phyloP scores from a whole-genome alignment of 2,329 filamentous ascomycete species.

The Pseudopyrenochaeta lycopersici region DNA sequence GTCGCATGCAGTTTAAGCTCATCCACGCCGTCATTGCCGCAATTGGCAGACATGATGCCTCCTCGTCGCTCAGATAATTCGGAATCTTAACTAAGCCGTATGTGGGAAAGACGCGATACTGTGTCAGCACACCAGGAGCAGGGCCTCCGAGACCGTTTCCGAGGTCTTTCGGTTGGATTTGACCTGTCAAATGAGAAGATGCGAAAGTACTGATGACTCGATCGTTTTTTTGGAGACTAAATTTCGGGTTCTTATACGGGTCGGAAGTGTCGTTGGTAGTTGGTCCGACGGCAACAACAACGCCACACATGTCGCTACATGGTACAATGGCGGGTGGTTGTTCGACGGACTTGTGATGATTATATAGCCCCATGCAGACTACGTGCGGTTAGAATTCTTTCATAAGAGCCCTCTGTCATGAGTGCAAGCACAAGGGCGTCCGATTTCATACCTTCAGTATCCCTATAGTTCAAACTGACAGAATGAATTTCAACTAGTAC shows the following conservation, averaged over 20 bases:
- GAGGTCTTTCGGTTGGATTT: constrained; percentile 65
- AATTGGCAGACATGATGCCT: constrained; percentile 69
- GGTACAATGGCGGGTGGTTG: constrained; percentile 62
- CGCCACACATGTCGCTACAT: constrained; percentile 76
- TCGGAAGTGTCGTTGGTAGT: constrained; percentile 47
- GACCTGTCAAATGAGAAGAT: constrained; percentile 65
- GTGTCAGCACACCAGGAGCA: constrained; percentile 64
- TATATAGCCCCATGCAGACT: constrained; percentile 74
- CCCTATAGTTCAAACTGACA: constrained; percentile 65
- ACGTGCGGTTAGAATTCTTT: constrained; percentile 13
- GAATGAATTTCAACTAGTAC: constrained; percentile 62
- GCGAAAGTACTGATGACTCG: constrained; percentile 74
- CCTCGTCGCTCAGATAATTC: constrained; percentile 65
- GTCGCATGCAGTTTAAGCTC: constrained; percentile 68
- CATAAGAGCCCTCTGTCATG: background rate
- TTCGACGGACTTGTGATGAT: constrained; percentile 67
- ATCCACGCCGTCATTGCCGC: constrained; percentile 72
- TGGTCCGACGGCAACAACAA: constrained; percentile 61
- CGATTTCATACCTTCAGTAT: constrained; percentile 54
- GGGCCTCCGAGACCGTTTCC: constrained; percentile 68
- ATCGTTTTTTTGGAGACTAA: constrained; percentile 58
- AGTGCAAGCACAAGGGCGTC: background rate
- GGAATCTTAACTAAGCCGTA: constrained; percentile 66
- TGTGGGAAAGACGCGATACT: constrained; percentile 68
- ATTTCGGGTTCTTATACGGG: constrained; percentile 56